Base-by-base conservation (phyloP, 2,329 filamentous ascomycete species). In the Fonsecaea erecta region DNA sequence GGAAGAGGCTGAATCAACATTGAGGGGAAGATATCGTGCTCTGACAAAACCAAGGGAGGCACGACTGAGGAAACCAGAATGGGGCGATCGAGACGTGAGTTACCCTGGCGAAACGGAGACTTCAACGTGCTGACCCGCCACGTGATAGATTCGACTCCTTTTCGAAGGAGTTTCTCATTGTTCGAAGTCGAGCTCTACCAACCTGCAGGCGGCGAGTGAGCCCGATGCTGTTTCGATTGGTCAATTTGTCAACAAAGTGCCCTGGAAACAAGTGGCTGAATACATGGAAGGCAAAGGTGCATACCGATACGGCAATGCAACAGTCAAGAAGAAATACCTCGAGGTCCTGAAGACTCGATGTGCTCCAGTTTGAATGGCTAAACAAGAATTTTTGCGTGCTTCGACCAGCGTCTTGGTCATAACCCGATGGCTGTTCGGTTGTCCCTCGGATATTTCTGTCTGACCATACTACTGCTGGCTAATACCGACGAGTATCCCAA, bases 321-420 rank as follows among this genome's bases (percentile, higher is more conserved):
- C 86, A 0, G 87, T 85, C 71, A 86, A 87, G 74, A 86, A 85
- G 76, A 87, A 86, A 76, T 88, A 84, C 82, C 74, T 78, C 16
- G 82, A 86, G 73, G 71, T 83, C 18, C 71, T 71, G 35, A 64
- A 60, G 26, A 59, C 18, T 26, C 46, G 62, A 55, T 58, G 59
- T 48, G 34, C 46, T 35, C 30, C 63, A 16, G 28, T 58, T 18
- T 52, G 30, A 51, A 8, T 40, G 24, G 26, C 28, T 3, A 14
- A 16, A 30, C 18, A n/a, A 6, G 57, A 12, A 26, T 11, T 5
- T 14, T 14, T 6, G 21, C 26, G 3, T 48, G 11, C 14, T 48
- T 5, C 4, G 43, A 24, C 43, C 43, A 26, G 21, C 6, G 2
- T 24, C 9, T 24, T 24, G 18, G 43, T 26, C 12, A 11, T 14